phyloP scores from a whole-genome alignment of 1,139 yeast species.

The Suhomyces bokatorum region DNA sequence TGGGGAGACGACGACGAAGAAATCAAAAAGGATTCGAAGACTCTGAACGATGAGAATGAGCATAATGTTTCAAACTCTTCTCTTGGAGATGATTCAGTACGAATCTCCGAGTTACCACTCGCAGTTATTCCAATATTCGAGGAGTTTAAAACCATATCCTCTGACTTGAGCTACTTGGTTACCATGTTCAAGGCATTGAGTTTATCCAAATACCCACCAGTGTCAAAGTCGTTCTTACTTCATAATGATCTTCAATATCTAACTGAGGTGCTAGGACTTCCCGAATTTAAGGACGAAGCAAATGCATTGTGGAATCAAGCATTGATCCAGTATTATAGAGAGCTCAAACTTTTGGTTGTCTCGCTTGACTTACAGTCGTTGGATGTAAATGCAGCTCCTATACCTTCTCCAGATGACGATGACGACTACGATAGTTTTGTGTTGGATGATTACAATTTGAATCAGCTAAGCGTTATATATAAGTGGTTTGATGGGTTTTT shows the following conservation, averaged over 20 bases:
- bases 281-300: conserved; percentile 22
- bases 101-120: conserved; percentile 25
- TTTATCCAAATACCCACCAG: conserved; percentile 33
- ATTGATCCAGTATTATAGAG: conserved; percentile 23
- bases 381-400: conserved; percentile 2
- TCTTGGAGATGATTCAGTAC: background rate
- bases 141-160: conserved; percentile 21
- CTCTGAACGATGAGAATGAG: conserved; percentile 6
- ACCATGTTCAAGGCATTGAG: conserved; percentile 36
- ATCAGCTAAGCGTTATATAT: conserved; percentile 23
- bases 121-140: conserved; percentile 23
- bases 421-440: conserved; percentile 19
- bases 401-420: conserved; percentile 5
- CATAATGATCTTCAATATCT: conserved; percentile 39
- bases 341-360: conserved; percentile 19
- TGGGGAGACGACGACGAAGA: conserved; percentile 19
- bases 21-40: conserved; percentile 10
- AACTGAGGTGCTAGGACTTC: conserved; percentile 14
- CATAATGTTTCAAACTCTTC: background rate
- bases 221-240: conserved; percentile 34
- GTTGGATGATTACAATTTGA: conserved; percentile 25
- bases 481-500: conserved; percentile 30
- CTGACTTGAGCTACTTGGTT: conserved; percentile 16
- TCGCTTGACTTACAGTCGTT: conserved; percentile 19
- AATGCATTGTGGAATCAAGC: conserved; percentile 26